Conservation (phyloP, 2,329 filamentous ascomycete species). For the Xylaria sp. region DNA sequence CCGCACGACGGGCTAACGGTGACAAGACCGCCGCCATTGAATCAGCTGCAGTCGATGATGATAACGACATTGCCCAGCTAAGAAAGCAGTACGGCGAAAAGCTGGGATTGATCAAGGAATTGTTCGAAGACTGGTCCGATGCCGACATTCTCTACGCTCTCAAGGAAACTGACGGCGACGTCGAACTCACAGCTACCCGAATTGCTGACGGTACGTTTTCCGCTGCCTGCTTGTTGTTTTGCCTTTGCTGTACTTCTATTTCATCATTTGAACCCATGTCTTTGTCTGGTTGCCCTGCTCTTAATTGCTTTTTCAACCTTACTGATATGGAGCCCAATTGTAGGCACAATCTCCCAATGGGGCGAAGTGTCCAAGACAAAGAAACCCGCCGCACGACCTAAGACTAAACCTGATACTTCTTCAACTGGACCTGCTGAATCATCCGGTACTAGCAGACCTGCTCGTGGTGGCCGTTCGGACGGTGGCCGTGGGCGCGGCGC, state of each 20-base stretch:
- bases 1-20: constrained; percentile 71
- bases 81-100: constrained; percentile 88
- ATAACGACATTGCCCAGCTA: constrained; percentile 89
- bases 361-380: constrained; percentile 83
- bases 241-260: background rate
- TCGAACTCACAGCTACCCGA: constrained; percentile 77
- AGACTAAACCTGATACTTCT: constrained; percentile 71
- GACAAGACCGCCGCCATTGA: constrained; percentile 70
- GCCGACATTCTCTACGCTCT: constrained; percentile 93
- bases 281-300: background rate
- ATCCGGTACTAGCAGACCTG: constrained; percentile 57
- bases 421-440: constrained; percentile 63
- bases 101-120: constrained; percentile 84
- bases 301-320: constrained; percentile 7
- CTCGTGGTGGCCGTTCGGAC: constrained; percentile 68
- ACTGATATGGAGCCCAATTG: constrained; percentile 44
- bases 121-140: constrained; percentile 96
- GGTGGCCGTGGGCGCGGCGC: constrained; percentile 48
- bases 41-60: constrained; percentile 73
- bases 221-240: constrained; percentile 17
- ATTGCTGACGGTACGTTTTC: constrained; percentile 76
- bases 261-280: background rate
- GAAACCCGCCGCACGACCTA: constrained; percentile 77
- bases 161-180: constrained; percentile 85
- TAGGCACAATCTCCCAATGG: constrained; percentile 84